Percentiles rank a stretch among this genome's conserved stretches.
Evolutionary conservation across 73 alveolate genomes (phyloP).

Genomic region (Paramecium bursaria): DNA sequence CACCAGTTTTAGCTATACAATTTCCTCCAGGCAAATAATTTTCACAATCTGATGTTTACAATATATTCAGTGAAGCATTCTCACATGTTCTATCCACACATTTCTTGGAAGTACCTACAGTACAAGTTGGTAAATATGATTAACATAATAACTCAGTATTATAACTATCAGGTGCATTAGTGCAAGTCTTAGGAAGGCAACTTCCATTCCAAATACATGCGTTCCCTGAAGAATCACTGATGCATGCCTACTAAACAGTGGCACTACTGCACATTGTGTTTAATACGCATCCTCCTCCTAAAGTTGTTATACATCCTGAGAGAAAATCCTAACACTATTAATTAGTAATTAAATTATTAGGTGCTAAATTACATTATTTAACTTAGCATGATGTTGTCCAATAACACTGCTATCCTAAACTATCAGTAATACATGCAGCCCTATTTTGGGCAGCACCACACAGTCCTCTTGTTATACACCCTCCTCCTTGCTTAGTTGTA

Average conservation of each 20-base stretch:
- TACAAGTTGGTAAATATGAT: too few relatives aligned
- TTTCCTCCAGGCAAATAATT: background rate
- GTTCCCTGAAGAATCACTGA: background rate
- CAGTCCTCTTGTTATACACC: slow-evolving; percentile 27
- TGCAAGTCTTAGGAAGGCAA: slow-evolving; percentile 1
- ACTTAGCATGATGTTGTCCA: slow-evolving; percentile 40
- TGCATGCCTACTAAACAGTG: background rate
- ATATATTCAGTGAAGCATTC: slow-evolving; percentile 14
- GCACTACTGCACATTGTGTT: slow-evolving; percentile 18
- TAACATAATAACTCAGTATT: too few relatives aligned
- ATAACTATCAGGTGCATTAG: too few relatives aligned
- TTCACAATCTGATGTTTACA: background rate
- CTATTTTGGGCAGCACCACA: background rate
- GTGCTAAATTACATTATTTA: slow-evolving; percentile 18
- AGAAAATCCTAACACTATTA: background rate
- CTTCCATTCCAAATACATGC: slow-evolving; percentile 4
- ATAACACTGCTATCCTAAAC: background rate
- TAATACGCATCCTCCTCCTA: slow-evolving; percentile 21
- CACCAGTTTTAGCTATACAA: slow-evolving; percentile 26
- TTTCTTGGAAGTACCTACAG: too few relatives aligned
- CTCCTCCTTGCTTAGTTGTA: slow-evolving; percentile 43
- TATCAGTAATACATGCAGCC: slow-evolving; percentile 4
- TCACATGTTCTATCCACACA: background rate
- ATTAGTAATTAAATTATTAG: background rate
- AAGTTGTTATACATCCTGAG: slow-evolving; percentile 13